These are phyloP conservation scores for Stachybotrys echinatus DNA, from an alignment of 2,329 filamentous ascomycete genomes.

Conservation along the genomic window DNA sequence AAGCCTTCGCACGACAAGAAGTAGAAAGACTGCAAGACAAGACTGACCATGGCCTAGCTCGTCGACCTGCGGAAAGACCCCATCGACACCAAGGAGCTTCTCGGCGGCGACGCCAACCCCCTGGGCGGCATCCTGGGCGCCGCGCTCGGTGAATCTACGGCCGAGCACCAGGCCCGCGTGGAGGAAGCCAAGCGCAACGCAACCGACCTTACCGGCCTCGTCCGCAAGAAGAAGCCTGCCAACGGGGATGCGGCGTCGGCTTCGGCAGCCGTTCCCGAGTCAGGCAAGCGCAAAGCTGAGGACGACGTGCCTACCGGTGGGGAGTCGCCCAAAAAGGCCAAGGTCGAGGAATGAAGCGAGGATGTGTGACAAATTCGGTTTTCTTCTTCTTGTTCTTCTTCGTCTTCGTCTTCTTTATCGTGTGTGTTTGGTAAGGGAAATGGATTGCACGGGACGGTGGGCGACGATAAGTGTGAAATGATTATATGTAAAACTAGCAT, in stretches of 20 bases:
- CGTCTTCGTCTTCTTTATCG: too few relatives aligned
- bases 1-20: constrained; percentile 23
- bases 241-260: constrained; percentile 22
- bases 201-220: constrained; percentile 67
- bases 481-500: too few relatives aligned
- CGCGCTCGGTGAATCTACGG: constrained; percentile 56
- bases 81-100: constrained; percentile 34
- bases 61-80: constrained; percentile 60
- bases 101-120: constrained; percentile 35
- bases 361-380: too few relatives aligned
- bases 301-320: constrained; percentile 18
- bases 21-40: background rate
- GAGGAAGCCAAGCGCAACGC: constrained; percentile 70
- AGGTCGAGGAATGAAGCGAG: constrained; percentile 19
- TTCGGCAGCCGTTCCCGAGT: constrained; percentile 28
- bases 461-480: too few relatives aligned
- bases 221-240: constrained; percentile 62
- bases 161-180: constrained; percentile 56
- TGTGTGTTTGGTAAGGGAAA: too few relatives aligned
- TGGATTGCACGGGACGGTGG: too few relatives aligned
- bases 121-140: constrained; percentile 58
- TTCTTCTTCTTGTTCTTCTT: too few relatives aligned
- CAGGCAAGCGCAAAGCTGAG: constrained; percentile 32
- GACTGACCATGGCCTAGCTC: constrained; percentile 37
- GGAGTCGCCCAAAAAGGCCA: constrained; percentile 27